Base-by-base conservation (phyloP, 1,284 basidiomycete species). In the Tilletia indica region DNA sequence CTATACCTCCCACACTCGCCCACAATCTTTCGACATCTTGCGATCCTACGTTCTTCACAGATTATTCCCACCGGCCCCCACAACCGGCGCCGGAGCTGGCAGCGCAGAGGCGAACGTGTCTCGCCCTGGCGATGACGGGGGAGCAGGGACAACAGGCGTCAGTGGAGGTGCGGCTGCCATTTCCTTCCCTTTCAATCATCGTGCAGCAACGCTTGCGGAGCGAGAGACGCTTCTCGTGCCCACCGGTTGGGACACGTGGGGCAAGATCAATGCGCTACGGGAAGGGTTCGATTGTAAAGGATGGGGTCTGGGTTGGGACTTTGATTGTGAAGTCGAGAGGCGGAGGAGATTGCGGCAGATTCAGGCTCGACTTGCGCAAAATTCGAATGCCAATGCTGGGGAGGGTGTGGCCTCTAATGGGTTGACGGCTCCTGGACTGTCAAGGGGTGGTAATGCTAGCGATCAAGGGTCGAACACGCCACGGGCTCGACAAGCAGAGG, bases 211-310 rank as follows among this genome's bases (percentile, higher is more conserved):
- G 0, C 87, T 98, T 19, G 61, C 61, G 36, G 96, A 99, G 82
- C 89, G 94, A 42, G 94, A 97, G 80, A 91, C 90, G 8, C 91
- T 99, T 67, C 88, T 97, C 66, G 90, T 99, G 0, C 97, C 96
- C 0, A 88, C 92, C 0, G 97, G 96, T 2, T 99, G 96, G 97
- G 96, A 99, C 84, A 93, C 91, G 75, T 97, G 93, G 92, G 94
- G 94, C 2, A 98, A 98, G 87, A 97, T 98, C 75, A 88, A 88
- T 2, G 92, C 97, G 2, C 86, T 98, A 70, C 87, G 94, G 67
- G 96, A 98, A 61, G 91, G 93, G 0, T 99, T 98, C 78, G 93
- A 97, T 74, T 90, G 92, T 0, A 90, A 89, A 68, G 84, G 88
- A 64, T 92, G 93, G 88, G 90, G 90, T 1, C 90, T 91, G 70